A percentile compares a stretch with the other conserved stretches of the same genome.
Evolutionary conservation across 2,329 filamentous ascomycete genomes (phyloP).

Genomic region (Colletotrichum sp.): DNA sequence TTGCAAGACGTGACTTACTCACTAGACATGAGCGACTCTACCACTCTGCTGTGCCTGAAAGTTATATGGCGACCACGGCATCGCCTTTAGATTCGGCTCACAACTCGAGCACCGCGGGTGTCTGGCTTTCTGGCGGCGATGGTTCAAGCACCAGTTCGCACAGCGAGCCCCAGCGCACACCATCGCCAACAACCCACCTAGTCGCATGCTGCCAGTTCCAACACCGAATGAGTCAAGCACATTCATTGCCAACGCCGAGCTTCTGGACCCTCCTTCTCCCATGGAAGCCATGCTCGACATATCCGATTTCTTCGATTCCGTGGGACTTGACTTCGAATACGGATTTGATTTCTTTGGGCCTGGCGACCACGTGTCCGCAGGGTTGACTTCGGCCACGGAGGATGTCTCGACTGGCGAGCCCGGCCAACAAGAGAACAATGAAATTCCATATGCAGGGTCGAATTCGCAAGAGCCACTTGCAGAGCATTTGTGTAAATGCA

Average conservation of each 20-base stretch:
- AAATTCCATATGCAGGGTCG: not conserved
- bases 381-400: not conserved
- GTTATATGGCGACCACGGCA: not conserved
- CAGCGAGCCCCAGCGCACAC: not conserved
- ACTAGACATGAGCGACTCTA: conserved; percentile 3
- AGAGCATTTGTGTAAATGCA: not conserved
- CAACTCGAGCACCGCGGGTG: not conserved
- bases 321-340: not conserved
- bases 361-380: not conserved
- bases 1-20: not conserved
- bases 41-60: not conserved
- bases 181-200: not conserved
- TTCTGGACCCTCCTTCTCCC: not conserved
- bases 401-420: not conserved
- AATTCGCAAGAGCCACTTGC: not conserved
- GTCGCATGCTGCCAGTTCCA: not conserved
- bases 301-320: not conserved
- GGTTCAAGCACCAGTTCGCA: not conserved
- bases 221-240: not conserved
- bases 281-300: not conserved
- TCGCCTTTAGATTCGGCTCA: not conserved
- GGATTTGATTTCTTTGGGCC: not conserved
- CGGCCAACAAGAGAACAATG: not conserved
- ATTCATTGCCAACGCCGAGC: not conserved
- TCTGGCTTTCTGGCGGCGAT: not conserved